These are phyloP conservation scores for Nemania diffusa DNA, from an alignment of 2,329 filamentous ascomycete genomes.

Conservation along the genomic window DNA sequence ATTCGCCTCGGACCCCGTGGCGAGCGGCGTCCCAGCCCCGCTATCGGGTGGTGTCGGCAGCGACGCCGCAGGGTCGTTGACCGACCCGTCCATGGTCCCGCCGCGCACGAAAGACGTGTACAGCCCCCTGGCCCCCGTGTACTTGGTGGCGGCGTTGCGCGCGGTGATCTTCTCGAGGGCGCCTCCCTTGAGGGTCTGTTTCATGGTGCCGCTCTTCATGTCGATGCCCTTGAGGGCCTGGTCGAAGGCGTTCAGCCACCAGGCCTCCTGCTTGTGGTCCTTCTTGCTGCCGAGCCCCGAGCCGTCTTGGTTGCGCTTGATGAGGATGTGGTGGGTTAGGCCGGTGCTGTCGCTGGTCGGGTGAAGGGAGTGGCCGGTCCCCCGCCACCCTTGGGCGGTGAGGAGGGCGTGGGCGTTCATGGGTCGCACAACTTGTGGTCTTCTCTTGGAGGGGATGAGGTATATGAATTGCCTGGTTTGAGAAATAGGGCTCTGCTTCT, in stretches of 20 bases:
- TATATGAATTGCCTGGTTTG: neutral
- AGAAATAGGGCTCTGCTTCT: neutral
- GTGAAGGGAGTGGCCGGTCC: slow-evolving; percentile 88
- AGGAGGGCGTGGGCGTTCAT: slow-evolving; percentile 91
- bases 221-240: slow-evolving; percentile 85
- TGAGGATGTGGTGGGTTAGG: slow-evolving; percentile 82
- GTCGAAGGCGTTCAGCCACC: slow-evolving; percentile 97
- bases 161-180: slow-evolving; percentile 63
- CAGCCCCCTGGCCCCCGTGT: slow-evolving; percentile 71
- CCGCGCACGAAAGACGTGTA: slow-evolving; percentile 89
- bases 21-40: slow-evolving; percentile 45
- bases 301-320: slow-evolving; percentile 83
- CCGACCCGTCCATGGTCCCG: slow-evolving; percentile 78
- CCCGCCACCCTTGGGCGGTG: slow-evolving; percentile 88
- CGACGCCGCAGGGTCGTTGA: slow-evolving; percentile 50
- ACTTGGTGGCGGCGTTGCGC: slow-evolving; percentile 61
- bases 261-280: slow-evolving; percentile 79
- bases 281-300: slow-evolving; percentile 83
- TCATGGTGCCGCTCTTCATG: slow-evolving; percentile 64
- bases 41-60: slow-evolving; percentile 49
- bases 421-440: slow-evolving; percentile 1
- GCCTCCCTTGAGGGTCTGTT: slow-evolving; percentile 65
- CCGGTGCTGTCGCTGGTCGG: slow-evolving; percentile 76
- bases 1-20: slow-evolving; percentile 48
- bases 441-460: neutral